Conservation (phyloP, 371 early-diverging fungal genomes). For the Mucor irregularis region DNA sequence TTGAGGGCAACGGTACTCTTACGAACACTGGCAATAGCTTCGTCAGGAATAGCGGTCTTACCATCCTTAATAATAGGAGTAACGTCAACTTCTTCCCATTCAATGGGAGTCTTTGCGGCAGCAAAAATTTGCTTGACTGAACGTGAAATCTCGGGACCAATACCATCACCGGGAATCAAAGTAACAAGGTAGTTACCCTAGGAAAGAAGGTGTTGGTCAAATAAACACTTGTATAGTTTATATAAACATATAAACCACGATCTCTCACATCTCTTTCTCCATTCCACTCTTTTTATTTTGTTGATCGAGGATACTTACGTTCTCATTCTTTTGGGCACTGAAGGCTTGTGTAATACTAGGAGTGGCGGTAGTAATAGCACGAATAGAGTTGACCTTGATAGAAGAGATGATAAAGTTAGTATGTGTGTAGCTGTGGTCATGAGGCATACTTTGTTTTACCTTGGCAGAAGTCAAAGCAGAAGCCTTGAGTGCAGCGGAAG, state of each 20-base stretch:
- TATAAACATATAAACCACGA: no score
- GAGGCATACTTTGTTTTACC: constrained; percentile 15
- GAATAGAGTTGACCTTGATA: constrained; percentile 40
- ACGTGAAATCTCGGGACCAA: constrained; percentile 97
- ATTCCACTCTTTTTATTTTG: neutral
- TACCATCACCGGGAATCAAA: constrained; percentile 98
- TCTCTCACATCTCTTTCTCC: no score
- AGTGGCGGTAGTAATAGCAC: constrained; percentile 58
- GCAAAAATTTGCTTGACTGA: constrained; percentile 92
- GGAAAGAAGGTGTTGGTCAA: neutral
- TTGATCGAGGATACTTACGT: constrained; percentile 42
- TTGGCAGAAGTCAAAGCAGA: constrained; percentile 31
- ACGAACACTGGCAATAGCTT: constrained; percentile 87
- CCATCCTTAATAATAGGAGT: constrained; percentile 93
- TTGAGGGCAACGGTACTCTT: constrained; percentile 96
- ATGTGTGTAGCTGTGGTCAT: neutral
- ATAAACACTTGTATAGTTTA: no score
- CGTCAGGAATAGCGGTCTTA: constrained; percentile 91
- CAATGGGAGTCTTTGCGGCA: constrained; percentile 94
- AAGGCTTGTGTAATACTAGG: constrained; percentile 64
- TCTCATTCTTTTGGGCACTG: constrained; percentile 64
- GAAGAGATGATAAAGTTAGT: neutral
- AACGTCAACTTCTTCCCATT: constrained; percentile 96
- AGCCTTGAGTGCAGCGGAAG: constrained; percentile 36
- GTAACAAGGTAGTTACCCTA: constrained; percentile 87